Percentiles rank a stretch among this genome's conserved stretches.
These are phyloP conservation scores for Pleurotus platypus DNA, from an alignment of 768 basidiomycete genomes.

Conservation along the genomic window DNA sequence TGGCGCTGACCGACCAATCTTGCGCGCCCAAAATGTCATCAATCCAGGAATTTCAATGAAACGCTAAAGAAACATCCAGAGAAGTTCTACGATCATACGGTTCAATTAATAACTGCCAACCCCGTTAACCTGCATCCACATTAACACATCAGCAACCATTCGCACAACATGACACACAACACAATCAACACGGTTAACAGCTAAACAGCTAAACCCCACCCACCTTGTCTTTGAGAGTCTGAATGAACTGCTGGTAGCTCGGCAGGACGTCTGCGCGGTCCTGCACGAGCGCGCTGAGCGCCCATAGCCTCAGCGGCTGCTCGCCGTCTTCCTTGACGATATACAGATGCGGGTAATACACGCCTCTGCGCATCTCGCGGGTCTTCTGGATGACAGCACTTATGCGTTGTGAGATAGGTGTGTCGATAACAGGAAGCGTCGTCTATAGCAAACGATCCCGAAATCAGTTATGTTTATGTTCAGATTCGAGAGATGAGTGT, in stretches of 20 bases:
- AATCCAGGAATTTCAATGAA: too few species aligned
- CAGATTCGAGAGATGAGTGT: slow-evolving; percentile 12
- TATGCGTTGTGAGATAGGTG: slow-evolving; percentile 92
- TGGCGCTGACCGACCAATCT: too few species aligned
- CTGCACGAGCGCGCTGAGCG: slow-evolving; percentile 89
- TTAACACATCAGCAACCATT: neutral
- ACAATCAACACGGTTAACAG: neutral
- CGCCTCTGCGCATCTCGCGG: slow-evolving; percentile 88
- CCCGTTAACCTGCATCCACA: slow-evolving; percentile 18
- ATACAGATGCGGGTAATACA: slow-evolving; percentile 92
- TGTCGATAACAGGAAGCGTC: slow-evolving; percentile 87
- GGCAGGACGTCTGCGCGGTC: slow-evolving; percentile 93
- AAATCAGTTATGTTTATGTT: neutral
- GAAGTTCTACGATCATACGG: neutral
- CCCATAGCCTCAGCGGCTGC: slow-evolving; percentile 92
- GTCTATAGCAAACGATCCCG: slow-evolving; percentile 39
- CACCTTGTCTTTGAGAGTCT: slow-evolving; percentile 88
- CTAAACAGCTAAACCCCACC: slow-evolving; percentile 6
- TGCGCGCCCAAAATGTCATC: too few species aligned
- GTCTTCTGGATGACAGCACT: slow-evolving; percentile 94
- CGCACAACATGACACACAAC: neutral
- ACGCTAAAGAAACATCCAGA: neutral
- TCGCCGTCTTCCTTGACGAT: slow-evolving; percentile 98
- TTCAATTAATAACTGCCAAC: slow-evolving; percentile 11
- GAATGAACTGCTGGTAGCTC: slow-evolving; percentile 94